A percentile compares a stretch with the other conserved stretches of the same genome.
These are phyloP conservation scores for Scytalidium sp. DNA, from an alignment of 2,329 filamentous ascomycete species.

Conservation along the genomic window DNA sequence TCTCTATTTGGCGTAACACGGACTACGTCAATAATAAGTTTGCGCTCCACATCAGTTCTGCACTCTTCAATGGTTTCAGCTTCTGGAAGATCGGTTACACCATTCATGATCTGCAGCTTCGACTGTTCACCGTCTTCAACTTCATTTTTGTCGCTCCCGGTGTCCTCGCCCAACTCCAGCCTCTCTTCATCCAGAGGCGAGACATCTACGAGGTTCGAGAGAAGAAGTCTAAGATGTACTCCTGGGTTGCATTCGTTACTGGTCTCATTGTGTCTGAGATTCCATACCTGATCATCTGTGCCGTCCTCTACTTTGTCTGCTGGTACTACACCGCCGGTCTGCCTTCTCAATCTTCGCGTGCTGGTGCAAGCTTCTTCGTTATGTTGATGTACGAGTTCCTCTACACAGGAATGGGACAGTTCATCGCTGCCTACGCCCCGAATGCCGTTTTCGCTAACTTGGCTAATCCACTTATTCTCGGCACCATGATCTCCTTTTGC, in stretches of 20 bases:
- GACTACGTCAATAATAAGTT: conserved; percentile 51
- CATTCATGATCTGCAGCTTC: conserved; percentile 48
- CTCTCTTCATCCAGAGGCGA: conserved; percentile 53
- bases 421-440: conserved; percentile 60
- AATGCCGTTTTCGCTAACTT: conserved; percentile 58
- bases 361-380: conserved; percentile 51
- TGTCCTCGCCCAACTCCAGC: conserved; percentile 56
- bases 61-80: conserved; percentile 58
- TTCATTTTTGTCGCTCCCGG: conserved; percentile 61
- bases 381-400: conserved; percentile 59
- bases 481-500: conserved; percentile 66
- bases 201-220: conserved; percentile 57
- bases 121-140: conserved; percentile 59
- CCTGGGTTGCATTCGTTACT: conserved; percentile 56
- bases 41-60: conserved; percentile 49
- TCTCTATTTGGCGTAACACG: conserved; percentile 62
- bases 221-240: conserved; percentile 60
- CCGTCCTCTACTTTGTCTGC: conserved; percentile 43
- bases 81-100: conserved; percentile 58
- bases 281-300: conserved; percentile 41
- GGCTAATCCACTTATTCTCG: conserved; percentile 53
- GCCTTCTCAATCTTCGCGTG: conserved; percentile 37
- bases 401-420: conserved; percentile 60
- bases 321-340: conserved; percentile 61
- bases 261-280: conserved; percentile 47